These are phyloP conservation scores for Zymoseptoria brevis DNA, from an alignment of 2,329 filamentous ascomycete species.

Conservation along the genomic window DNA sequence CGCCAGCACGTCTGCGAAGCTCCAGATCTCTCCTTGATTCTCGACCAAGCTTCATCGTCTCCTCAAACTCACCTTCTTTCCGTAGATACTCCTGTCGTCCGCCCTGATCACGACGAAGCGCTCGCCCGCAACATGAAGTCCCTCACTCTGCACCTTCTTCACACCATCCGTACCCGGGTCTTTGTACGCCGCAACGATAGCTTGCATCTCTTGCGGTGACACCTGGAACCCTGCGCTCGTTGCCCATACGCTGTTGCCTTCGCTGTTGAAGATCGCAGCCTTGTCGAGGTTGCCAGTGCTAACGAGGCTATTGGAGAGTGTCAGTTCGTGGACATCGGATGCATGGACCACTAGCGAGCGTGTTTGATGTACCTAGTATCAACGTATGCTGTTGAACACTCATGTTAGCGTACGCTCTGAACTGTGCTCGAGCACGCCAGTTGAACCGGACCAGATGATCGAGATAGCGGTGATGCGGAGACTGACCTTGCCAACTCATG, in stretches of 20 bases:
- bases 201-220: conserved; percentile 50
- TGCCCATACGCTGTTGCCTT: conserved; percentile 77
- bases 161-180: conserved; percentile 46
- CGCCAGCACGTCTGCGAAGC: neutral
- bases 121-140: conserved; percentile 66
- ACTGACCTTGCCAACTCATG: conserved; percentile 70
- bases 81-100: conserved; percentile 73
- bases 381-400: conserved; percentile 47
- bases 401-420: conserved; percentile 8
- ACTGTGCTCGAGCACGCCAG: conserved; percentile 4
- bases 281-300: conserved; percentile 72
- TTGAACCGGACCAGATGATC: neutral
- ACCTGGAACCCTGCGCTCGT: conserved; percentile 63
- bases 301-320: conserved; percentile 56
- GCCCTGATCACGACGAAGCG: conserved; percentile 71
- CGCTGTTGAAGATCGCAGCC: conserved; percentile 73
- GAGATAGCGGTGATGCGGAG: conserved; percentile 7
- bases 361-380: conserved; percentile 47
- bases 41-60: neutral
- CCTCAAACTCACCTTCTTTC: conserved; percentile 61
- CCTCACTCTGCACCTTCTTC: conserved; percentile 62
- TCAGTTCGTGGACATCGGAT: conserved; percentile 12
- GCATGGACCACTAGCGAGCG: conserved; percentile 3
- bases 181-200: conserved; percentile 45
- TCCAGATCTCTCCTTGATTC: neutral